These are phyloP conservation scores for Monosporozyma aerobia DNA, from an alignment of 805 yeast species.

Conservation along the genomic window DNA sequence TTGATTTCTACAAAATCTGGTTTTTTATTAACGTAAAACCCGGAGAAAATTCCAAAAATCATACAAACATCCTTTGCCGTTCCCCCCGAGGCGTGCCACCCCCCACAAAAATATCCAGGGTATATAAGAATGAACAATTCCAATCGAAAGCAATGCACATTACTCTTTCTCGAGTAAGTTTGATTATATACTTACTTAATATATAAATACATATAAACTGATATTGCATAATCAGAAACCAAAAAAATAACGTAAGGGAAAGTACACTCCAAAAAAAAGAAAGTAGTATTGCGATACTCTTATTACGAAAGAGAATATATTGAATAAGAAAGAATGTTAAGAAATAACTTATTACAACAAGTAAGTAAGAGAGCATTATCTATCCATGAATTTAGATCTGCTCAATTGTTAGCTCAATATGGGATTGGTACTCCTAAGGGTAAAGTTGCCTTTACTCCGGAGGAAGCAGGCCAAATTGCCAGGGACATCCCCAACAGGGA, in stretches of 20 bases:
- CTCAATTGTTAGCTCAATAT: constrained; percentile 70
- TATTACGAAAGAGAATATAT: neutral
- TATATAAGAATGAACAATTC: no score
- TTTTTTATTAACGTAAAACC: no score
- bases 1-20: no score
- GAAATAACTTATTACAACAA: neutral
- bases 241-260: constrained; percentile 31
- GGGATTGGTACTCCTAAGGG: constrained; percentile 91
- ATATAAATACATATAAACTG: no score
- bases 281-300: neutral
- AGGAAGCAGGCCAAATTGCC: constrained; percentile 80
- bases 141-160: no score
- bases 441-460: constrained; percentile 80
- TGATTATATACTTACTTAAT: no score
- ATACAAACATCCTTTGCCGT: no score
- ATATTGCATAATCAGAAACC: no score
- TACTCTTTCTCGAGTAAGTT: no score
- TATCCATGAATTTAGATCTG: constrained; percentile 93
- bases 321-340: neutral
- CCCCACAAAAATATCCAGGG: no score
- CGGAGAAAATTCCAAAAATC: no score
- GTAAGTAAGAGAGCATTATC: constrained; percentile 59
- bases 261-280: neutral
- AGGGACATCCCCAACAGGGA: constrained; percentile 54
- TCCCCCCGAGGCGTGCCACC: no score